Evolutionary conservation across 345 rosid species (phyloP), one percentile per base, ranked within the genome.

Genomic region (Microcos paniculata): DNA sequence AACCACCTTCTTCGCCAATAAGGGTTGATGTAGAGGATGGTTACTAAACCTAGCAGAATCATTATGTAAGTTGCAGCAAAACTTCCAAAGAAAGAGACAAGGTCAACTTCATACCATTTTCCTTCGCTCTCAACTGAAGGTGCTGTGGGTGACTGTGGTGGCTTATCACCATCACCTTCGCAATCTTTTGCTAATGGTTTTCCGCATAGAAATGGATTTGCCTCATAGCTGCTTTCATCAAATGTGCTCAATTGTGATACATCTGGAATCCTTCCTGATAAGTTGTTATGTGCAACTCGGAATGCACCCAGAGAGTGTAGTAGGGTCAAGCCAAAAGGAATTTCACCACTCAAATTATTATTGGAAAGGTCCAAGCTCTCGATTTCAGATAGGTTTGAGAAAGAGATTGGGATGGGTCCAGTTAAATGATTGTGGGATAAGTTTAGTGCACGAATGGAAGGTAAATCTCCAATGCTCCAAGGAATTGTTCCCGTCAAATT

Each of bases 291-390:
- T 0, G 86, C 82, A 0, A 79, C 88, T 26, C 74, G 80, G 57
- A 84, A 84, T 14, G 72, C 30, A 16, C 4, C 78, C 40, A 82
- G 15, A 24, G 1, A 13, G 15, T 75, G 7, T n/a, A 83, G 35
- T 53, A 75, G 46, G 4, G 48, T 23, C 13, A 88, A 58, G 4
- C 71, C 21, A 0, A 81, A 64, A 62, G 88, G 84, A 15, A 87
- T 77, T 28, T 42, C 4, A 3, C 82, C 83, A 0, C 1, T 23
- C 74, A 85, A 73, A 43, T 59, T n/a, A 64, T 83, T 81, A 67
- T 46, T 56, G 0, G 82, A 87, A 45, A 79, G 73, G 61, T 81
- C 88, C 58, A 87, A 66, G 18, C 84, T 83, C 67, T 87, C 87
- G 5, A 88, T 3, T 0, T 81, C n/a, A 1, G 18, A 23, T 2